Conservation (phyloP, 2,329 filamentous ascomycete species). For the Penicillium sp. region DNA sequence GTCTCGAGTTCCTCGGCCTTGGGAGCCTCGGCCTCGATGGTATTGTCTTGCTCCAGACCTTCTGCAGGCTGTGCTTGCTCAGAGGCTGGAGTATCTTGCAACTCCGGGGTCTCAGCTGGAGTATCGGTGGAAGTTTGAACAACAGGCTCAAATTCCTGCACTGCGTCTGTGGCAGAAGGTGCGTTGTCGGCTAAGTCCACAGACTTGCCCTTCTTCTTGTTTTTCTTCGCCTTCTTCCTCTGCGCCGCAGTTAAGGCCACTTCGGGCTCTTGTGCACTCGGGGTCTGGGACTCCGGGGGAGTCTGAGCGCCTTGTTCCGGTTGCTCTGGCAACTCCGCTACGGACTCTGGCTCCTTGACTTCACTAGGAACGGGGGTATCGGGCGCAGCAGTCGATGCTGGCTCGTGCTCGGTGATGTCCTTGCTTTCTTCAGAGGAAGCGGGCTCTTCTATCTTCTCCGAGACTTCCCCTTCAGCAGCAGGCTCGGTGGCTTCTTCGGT, state of each 20-base stretch:
- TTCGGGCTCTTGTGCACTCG: conserved; percentile 3
- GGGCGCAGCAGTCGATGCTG: background rate
- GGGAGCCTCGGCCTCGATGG: conserved; percentile 6
- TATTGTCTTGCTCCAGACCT: background rate
- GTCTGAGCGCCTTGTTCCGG: background rate
- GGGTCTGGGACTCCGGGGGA: conserved; percentile 1
- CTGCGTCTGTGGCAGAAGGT: background rate
- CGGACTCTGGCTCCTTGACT: background rate
- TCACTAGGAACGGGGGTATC: background rate
- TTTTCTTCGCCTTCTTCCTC: conserved; percentile 25
- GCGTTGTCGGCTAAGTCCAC: conserved; percentile 14
- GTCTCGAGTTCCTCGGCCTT: conserved; percentile 12
- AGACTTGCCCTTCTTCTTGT: conserved; percentile 25
- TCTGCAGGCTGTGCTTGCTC: background rate
- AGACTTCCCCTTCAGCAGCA: background rate
- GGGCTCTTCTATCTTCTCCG: background rate
- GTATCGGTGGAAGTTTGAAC: conserved; percentile 1
- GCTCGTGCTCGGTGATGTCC: background rate
- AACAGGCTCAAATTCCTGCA: conserved; percentile 6
- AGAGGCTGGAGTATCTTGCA: background rate
- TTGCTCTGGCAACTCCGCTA: conserved; percentile 1
- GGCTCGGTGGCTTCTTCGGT: background rate
- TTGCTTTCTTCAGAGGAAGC: background rate
- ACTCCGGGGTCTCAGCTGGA: background rate
- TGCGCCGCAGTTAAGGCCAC: conserved; percentile 13